phyloP scores from a whole-genome alignment of 164 flowering plant species.

The Houttuynia cordata region DNA sequence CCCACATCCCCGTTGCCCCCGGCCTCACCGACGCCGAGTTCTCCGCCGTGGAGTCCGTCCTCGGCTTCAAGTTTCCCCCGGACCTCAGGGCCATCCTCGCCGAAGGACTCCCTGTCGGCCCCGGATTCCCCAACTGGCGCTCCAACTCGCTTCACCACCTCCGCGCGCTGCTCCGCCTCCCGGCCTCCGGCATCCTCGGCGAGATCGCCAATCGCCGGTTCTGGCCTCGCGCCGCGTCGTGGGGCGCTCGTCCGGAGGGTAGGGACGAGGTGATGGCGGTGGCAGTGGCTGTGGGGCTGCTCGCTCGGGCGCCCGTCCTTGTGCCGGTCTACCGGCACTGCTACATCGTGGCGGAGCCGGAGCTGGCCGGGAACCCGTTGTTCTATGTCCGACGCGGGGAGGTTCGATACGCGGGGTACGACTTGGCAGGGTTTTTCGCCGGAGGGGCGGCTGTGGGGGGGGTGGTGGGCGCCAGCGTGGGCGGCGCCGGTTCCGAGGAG shows the following conservation, averaged over 20 bases:
- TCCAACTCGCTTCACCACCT: constrained; percentile 52
- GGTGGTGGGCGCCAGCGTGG: constrained; percentile 48
- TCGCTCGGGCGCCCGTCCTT: constrained; percentile 36
- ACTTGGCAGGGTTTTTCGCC: constrained; percentile 58
- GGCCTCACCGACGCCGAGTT: constrained; percentile 68
- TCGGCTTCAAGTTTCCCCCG: constrained; percentile 69
- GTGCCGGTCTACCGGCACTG: constrained; percentile 56
- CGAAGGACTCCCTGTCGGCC: constrained; percentile 65
- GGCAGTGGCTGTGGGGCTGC: constrained; percentile 17
- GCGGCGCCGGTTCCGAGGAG: constrained; percentile 48
- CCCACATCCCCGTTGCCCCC: constrained; percentile 26
- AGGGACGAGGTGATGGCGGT: constrained; percentile 20
- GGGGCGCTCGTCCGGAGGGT: constrained; percentile 43
- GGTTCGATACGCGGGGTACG: constrained; percentile 38
- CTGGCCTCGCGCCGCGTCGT: constrained; percentile 33
- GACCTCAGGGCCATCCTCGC: constrained; percentile 73
- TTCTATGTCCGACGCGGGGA: constrained; percentile 35
- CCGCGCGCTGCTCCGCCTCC: constrained; percentile 28
- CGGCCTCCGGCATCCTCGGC: constrained; percentile 25
- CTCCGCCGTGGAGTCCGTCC: constrained; percentile 34
- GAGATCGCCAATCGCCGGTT: constrained; percentile 23
- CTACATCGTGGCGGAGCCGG: constrained; percentile 51
- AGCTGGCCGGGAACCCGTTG: constrained; percentile 68
- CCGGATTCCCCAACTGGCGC: constrained; percentile 85
- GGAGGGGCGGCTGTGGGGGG: background rate